Percentiles rank a stretch among this genome's conserved stretches.
These are phyloP conservation scores for Populus hybrid DNA, from an alignment of 441 rosid genomes.

Conservation along the genomic window DNA sequence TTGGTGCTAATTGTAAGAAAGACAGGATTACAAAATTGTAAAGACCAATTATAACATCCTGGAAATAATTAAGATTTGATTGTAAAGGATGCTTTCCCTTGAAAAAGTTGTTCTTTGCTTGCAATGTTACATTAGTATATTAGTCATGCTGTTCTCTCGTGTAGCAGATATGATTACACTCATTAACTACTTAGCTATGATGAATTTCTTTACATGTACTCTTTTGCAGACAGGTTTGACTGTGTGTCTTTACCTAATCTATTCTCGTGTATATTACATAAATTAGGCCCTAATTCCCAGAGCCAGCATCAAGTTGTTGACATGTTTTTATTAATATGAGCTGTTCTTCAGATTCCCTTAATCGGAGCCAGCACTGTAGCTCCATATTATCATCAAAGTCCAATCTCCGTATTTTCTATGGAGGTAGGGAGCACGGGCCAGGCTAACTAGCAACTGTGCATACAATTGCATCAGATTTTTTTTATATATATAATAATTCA, in stretches of 20 bases:
- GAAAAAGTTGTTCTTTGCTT: background rate
- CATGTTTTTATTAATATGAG: background rate
- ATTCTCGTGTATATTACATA: background rate
- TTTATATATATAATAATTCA: background rate
- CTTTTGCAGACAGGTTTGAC: background rate
- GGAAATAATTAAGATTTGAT: background rate
- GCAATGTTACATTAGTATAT: background rate
- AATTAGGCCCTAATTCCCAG: background rate
- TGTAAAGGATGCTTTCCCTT: slow-evolving; percentile 1
- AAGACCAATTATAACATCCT: background rate
- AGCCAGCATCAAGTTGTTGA: background rate
- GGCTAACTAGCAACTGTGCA: background rate
- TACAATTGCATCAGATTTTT: too few relatives aligned
- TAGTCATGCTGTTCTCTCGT: background rate
- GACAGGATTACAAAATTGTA: background rate
- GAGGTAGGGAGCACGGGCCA: background rate
- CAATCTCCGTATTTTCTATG: background rate
- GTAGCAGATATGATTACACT: slow-evolving; percentile 27
- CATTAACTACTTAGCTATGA: background rate
- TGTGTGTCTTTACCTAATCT: background rate
- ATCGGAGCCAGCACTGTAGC: background rate
- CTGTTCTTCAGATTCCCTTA: background rate
- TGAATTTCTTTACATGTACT: background rate
- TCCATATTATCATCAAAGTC: background rate
- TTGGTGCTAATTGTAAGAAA: background rate